Base-by-base conservation (phyloP, 2,329 filamentous ascomycete genomes). In the Neopestalotiopsis rosae region DNA sequence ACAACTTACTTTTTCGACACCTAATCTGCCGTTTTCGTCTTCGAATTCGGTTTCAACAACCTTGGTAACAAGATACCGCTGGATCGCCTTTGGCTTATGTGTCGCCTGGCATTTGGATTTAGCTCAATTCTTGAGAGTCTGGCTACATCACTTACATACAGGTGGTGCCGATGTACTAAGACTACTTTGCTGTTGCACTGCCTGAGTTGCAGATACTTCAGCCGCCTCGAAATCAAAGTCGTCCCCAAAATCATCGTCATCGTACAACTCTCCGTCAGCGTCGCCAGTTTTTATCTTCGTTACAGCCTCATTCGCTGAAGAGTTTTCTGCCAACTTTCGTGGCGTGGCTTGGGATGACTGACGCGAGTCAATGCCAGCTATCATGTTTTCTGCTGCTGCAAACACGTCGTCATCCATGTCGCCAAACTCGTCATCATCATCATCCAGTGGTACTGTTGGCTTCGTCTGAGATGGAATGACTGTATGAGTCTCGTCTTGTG, bases 61-160 rank as follows among this genome's bases (percentile, higher is more conserved):
- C 76, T 91, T 90, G 72, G 91, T 92, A 74, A 98, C 88, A 71
- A 95, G 85, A 82, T 97, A 97, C 73, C 95, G 91, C 81, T 97
- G 94, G 76, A 97, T 97, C 62, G 91, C 89, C 83, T 90, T 91
- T 74, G 87, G 83, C 79, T 91, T 92, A 78, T 86, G 83, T 78
- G 84, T 88, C 81, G 87, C 89, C 92, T 92, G 88, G 85, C 84
- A 80, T 82, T 81, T 78, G 77, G 14, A 7, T 58, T 66, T 58
- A 66, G 64, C 52, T 57, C 52, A 66, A 12, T 61, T 17, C 58
- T 61, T 30, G 20, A 67, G 73, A 71, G 71, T 69, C 70, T 72
- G 73, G 76, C 69, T 72, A 71, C 72, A 67, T 71, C 72, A 75
- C 75, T 74, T 84, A 90, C 88, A 80, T 90, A 91, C 89, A 85